phyloP scores from a whole-genome alignment of 2,329 filamentous ascomycete species.

The Hymenoscyphus linearis region DNA sequence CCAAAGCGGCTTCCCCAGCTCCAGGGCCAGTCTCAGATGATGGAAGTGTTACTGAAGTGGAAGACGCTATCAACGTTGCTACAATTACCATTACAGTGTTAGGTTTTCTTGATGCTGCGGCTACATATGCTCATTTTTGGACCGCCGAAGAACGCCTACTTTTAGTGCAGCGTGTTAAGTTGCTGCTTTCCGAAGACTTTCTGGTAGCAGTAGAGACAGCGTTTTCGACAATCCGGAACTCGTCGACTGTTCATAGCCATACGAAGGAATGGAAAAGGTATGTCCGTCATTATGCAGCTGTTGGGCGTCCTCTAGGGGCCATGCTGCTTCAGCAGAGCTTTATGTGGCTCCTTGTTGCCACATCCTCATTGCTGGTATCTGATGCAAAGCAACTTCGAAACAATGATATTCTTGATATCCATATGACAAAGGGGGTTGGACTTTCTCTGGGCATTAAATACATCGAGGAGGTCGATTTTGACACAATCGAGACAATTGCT shows the following conservation, averaged over 20 bases:
- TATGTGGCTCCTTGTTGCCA: slow-evolving; percentile 75
- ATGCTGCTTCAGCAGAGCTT: slow-evolving; percentile 89
- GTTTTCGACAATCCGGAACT: slow-evolving; percentile 83
- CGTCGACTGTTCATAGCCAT: slow-evolving; percentile 57
- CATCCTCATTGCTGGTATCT: slow-evolving; percentile 66
- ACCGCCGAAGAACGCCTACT: slow-evolving; percentile 64
- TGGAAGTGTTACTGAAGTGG: slow-evolving; percentile 43
- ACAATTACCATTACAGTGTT: slow-evolving; percentile 80
- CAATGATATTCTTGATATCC: slow-evolving; percentile 66
- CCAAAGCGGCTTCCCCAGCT: slow-evolving; percentile 49
- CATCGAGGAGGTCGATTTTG: slow-evolving; percentile 46
- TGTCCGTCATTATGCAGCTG: slow-evolving; percentile 73
- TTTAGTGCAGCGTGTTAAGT: slow-evolving; percentile 65
- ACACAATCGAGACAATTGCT: slow-evolving; percentile 58
- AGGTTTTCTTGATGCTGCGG: slow-evolving; percentile 81
- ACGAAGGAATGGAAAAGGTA: slow-evolving; percentile 85
- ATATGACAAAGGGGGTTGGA: slow-evolving; percentile 48
- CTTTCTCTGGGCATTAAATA: slow-evolving; percentile 39
- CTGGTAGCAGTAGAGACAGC: slow-evolving; percentile 83
- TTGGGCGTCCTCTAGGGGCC: slow-evolving; percentile 77
- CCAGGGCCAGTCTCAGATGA: slow-evolving; percentile 51
- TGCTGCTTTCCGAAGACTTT: slow-evolving; percentile 77
- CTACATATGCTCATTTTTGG: slow-evolving; percentile 78
- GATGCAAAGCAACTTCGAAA: slow-evolving; percentile 55
- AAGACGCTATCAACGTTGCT: slow-evolving; percentile 63